Percentiles rank a stretch among this genome's conserved stretches.
These are phyloP conservation scores for Dryadomyces quercivorus DNA, from an alignment of 2,329 filamentous ascomycete genomes.

Conservation along the genomic window DNA sequence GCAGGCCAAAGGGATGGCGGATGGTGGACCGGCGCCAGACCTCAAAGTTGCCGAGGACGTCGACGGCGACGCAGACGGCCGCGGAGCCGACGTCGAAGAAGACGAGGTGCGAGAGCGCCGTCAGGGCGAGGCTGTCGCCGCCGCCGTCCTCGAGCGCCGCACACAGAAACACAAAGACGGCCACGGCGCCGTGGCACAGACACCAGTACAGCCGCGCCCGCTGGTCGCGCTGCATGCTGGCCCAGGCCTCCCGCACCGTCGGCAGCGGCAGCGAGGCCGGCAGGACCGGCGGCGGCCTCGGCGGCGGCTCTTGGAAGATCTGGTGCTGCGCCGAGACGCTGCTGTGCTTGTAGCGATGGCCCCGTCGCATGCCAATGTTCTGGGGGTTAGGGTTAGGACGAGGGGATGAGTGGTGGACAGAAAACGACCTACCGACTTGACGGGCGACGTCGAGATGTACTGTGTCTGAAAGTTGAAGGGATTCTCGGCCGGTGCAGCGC, in stretches of 20 bases:
- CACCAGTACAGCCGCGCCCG: constrained; percentile 79
- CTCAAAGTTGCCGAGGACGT: constrained; percentile 92
- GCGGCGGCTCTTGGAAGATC: constrained; percentile 88
- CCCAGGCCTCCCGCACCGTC: constrained; percentile 75
- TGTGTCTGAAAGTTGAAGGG: constrained; percentile 91
- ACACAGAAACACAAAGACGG: constrained; percentile 73
- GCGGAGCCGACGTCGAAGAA: constrained; percentile 94
- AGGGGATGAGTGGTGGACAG: background rate
- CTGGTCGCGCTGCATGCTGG: constrained; percentile 83
- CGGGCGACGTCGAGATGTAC: constrained; percentile 58
- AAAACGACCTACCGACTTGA: constrained; percentile 56
- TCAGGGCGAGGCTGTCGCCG: constrained; percentile 80
- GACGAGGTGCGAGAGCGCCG: constrained; percentile 81
- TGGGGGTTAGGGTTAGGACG: constrained; percentile 21
- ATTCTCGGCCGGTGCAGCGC: background rate
- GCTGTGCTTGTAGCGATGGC: constrained; percentile 96
- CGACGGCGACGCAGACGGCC: constrained; percentile 79
- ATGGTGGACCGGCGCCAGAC: constrained; percentile 92
- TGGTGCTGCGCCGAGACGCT: constrained; percentile 81
- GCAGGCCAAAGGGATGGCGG: constrained; percentile 84
- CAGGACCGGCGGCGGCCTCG: constrained; percentile 72
- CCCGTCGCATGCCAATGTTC: constrained; percentile 83
- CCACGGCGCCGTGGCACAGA: constrained; percentile 72
- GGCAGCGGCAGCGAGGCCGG: constrained; percentile 88
- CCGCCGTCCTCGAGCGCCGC: constrained; percentile 37